phyloP scores from a whole-genome alignment of 139 green algal genomes.

The Coelastrella sp. region DNA sequence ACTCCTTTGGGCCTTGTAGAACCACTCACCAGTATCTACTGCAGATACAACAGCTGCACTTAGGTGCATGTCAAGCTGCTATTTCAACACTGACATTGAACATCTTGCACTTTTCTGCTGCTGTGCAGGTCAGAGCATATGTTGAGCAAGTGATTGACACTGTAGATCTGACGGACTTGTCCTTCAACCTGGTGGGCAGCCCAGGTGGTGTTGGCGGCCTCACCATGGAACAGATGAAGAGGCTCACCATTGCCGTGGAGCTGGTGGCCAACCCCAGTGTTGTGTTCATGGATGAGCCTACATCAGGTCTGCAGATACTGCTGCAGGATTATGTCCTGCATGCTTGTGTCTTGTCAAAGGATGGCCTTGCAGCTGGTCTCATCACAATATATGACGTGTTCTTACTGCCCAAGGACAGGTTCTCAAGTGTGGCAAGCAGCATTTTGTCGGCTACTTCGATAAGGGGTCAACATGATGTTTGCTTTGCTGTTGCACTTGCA shows the following conservation, averaged over 20 bases:
- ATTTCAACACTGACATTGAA: background rate
- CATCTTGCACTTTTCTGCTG: background rate
- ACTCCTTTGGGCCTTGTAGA: too few relatives aligned
- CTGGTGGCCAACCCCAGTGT: constrained; percentile 85
- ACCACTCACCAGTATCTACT: too few relatives aligned
- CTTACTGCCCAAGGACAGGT: too few relatives aligned
- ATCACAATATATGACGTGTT: too few relatives aligned
- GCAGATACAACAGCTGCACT: background rate
- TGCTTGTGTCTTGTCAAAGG: background rate
- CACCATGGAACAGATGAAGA: constrained; percentile 89
- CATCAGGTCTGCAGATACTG: constrained; percentile 58
- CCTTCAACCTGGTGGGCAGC: constrained; percentile 32
- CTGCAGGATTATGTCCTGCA: background rate
- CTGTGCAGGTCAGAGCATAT: constrained; percentile 48
- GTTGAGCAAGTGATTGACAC: constrained; percentile 83
- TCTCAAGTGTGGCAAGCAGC: too few relatives aligned
- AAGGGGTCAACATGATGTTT: background rate
- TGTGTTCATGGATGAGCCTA: constrained; percentile 74
- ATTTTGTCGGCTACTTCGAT: background rate
- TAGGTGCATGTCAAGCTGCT: background rate
- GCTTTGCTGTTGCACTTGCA: constrained; percentile 23
- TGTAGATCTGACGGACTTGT: constrained; percentile 76
- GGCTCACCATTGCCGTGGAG: constrained; percentile 94
- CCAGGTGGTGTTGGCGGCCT: constrained; percentile 62
- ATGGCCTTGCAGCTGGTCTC: background rate